A percentile compares a stretch with the other conserved stretches of the same genome.
Evolutionary conservation across 495 filamentous ascomycete species (phyloP).

Genomic region (Aspergillus ellipticus): DNA sequence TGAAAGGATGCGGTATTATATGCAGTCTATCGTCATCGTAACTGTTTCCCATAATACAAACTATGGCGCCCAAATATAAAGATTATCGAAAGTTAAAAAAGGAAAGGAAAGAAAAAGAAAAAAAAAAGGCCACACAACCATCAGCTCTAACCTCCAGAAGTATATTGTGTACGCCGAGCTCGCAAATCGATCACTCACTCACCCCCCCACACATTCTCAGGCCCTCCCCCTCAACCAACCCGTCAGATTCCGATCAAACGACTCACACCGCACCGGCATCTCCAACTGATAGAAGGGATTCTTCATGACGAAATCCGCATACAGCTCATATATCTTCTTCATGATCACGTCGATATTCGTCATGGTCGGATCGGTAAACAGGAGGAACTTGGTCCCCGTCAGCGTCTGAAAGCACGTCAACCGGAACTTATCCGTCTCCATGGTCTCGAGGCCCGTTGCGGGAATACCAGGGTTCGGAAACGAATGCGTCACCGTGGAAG

Average conservation of each 20-base stretch:
- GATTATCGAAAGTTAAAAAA: neutral
- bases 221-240: conserved; percentile 41
- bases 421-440: conserved; percentile 88
- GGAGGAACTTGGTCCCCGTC: conserved; percentile 91
- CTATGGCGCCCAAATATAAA: conserved; percentile 2
- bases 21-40: conserved; percentile 7
- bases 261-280: conserved; percentile 94
- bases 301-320: conserved; percentile 98
- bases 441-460: conserved; percentile 73
- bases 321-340: conserved; percentile 85
- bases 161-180: too few species aligned
- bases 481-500: conserved; percentile 28
- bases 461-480: conserved; percentile 50
- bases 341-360: conserved; percentile 80
- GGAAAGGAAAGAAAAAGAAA: conserved; percentile 1
- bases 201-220: conserved; percentile 11
- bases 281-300: conserved; percentile 98
- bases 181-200: conserved; percentile 2
- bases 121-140: conserved; percentile 2
- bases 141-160: neutral
- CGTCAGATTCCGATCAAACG: conserved; percentile 80
- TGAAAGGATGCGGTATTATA: conserved; percentile 6
- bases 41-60: neutral
- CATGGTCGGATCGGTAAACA: conserved; percentile 92
- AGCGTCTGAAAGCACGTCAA: conserved; percentile 92